Percentiles rank a stretch among this genome's conserved stretches.
Conservation (phyloP, 108 stramenopile species). For the Cyclotella sp. region DNA sequence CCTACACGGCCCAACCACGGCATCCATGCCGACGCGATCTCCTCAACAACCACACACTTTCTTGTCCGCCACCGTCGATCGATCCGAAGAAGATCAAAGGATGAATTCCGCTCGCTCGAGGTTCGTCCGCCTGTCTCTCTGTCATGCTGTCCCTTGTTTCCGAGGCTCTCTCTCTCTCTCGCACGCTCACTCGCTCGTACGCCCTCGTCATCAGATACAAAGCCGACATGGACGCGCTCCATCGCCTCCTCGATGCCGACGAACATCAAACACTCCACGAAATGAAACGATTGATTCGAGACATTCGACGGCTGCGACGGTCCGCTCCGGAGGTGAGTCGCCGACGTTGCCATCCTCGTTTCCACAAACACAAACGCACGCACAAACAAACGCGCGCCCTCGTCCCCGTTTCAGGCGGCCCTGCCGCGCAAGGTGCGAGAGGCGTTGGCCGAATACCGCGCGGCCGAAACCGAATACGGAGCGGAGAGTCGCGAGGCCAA, state of each 20-base stretch:
- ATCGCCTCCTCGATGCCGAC: slow-evolving; percentile 16
- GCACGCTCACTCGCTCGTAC: neutral
- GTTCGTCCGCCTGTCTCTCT: neutral
- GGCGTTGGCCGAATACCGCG: slow-evolving; percentile 19
- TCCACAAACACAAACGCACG: too few relatives aligned
- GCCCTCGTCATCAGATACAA: too few relatives aligned
- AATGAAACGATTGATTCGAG: slow-evolving; percentile 16
- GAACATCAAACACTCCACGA: slow-evolving; percentile 22
- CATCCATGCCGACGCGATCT: neutral
- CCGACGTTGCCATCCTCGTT: too few relatives aligned
- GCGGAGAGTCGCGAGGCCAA: slow-evolving; percentile 26
- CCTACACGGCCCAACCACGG: neutral
- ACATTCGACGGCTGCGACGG: slow-evolving; percentile 18
- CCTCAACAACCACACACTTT: neutral
- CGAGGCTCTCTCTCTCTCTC: too few relatives aligned
- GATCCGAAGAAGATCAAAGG: neutral
- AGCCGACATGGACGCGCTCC: slow-evolving; percentile 14
- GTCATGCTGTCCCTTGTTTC: too few relatives aligned
- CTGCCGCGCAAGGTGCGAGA: slow-evolving; percentile 30
- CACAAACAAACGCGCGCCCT: too few relatives aligned
- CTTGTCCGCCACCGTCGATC: neutral
- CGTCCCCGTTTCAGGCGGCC: slow-evolving; percentile 5
- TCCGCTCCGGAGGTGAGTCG: slow-evolving; percentile 21
- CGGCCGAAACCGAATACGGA: slow-evolving; percentile 17
- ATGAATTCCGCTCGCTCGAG: neutral